Evolutionary conservation across 2,329 filamentous ascomycete genomes (phyloP), one percentile per base, ranked within the genome.

Genomic region (Penicillium carneum): DNA sequence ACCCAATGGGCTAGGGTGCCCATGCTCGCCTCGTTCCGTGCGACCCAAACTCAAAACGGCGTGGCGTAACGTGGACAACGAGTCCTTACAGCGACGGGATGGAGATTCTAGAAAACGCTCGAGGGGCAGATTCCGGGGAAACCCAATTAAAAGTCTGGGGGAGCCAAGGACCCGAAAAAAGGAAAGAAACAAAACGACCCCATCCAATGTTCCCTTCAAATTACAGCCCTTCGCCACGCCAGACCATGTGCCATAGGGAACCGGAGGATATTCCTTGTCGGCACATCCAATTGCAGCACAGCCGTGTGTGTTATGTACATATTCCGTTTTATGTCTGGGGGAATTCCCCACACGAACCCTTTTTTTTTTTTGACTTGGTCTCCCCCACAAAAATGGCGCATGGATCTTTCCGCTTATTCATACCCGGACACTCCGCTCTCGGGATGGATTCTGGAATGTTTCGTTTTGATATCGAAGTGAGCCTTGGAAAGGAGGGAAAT

Each of bases 371-470:
- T 48, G 36, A 11, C 4, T 26, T 26, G 29, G 7, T 33, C n/a
- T 68, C 67, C 68, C 68, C 68, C 68, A 70, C 68, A 70, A 70
- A 69, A 68, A 68, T 68, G 65, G 67, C 68, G 67, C 68, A 67
- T 65, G 63, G 66, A 68, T 63, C 59, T 57, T 56, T 59, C 65
- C 63, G 66, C 59, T 55, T 33, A 56, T 31, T 43, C 46, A 46
- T 45, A 60, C 45, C 46, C 46, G 46, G 18, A 7, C 31, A 38
- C 55, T 61, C 59, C 50, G 64, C 65, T 58, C 62, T 63, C 63
- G 46, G 39, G 34, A 14, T 36, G 29, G 11, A 53, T 55, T 39
- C 26, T 31, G 7, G 29, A 8, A 10, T 2, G 29, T 31, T 31
- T 31, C 31, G 10, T 33, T 38, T 5, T 16, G 2, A 14, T 38